These are phyloP conservation scores for Hemisphaericaspora lyxosophila DNA, from an alignment of 1,139 yeast species.

Conservation along the genomic window DNA sequence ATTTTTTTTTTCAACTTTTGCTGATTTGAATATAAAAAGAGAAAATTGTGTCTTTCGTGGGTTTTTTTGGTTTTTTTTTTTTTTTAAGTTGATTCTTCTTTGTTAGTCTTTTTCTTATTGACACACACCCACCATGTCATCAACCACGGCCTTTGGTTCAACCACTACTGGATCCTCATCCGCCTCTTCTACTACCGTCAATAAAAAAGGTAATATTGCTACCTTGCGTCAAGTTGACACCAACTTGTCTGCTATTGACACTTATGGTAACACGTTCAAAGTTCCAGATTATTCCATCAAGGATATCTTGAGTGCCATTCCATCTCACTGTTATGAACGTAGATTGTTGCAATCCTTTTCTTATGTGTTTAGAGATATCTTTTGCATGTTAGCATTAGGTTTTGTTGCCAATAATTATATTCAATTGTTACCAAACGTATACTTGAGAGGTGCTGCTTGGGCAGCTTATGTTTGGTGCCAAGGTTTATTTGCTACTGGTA, in stretches of 20 bases:
- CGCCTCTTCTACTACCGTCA: conserved; percentile 18
- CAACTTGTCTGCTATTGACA: conserved; percentile 45
- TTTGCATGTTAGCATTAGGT: conserved; percentile 41
- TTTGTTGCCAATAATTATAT: conserved; percentile 49
- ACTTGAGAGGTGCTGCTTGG: conserved; percentile 59
- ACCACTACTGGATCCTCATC: conserved; percentile 6
- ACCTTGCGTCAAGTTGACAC: conserved; percentile 24
- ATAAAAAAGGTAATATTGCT: conserved; percentile 39
- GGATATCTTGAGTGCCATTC: conserved; percentile 60
- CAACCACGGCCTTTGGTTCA: conserved; percentile 12
- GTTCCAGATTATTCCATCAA: conserved; percentile 65
- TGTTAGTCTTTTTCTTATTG: not conserved
- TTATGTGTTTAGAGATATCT: conserved; percentile 60
- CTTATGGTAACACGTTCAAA: conserved; percentile 55
- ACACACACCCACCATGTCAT: conserved; percentile 8
- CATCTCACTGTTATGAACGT: conserved; percentile 62
- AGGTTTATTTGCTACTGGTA: conserved; percentile 53
- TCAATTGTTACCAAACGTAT: conserved; percentile 46
- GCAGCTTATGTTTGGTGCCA: conserved; percentile 41
- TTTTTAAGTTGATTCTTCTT: conserved; percentile 1
- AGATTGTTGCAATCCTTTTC: conserved; percentile 47
- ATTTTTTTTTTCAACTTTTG: too few relatives aligned
- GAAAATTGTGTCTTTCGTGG: too few relatives aligned
- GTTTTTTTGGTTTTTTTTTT: conserved; percentile 2
- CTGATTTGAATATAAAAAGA: too few relatives aligned